Conservation (phyloP, 179 eudicot genomes). For the Carnegiea gigantea region DNA sequence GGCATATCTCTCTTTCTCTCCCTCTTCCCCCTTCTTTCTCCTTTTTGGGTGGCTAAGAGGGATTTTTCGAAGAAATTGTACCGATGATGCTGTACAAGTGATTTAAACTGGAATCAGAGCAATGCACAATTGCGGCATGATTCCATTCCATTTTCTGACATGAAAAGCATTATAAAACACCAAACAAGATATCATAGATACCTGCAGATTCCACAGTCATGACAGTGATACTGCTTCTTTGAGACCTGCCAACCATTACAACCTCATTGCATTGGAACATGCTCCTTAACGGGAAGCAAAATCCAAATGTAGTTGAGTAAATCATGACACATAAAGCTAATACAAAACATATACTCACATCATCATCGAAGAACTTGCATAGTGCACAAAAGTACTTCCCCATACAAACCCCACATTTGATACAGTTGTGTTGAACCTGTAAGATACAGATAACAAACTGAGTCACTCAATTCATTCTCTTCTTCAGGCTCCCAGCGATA, state of each 20-base stretch:
- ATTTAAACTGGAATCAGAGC: neutral
- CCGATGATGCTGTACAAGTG: neutral
- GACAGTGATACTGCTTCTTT: constrained; percentile 75
- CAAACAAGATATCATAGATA: constrained; percentile 1
- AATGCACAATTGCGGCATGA: neutral
- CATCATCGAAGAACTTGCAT: constrained; percentile 86
- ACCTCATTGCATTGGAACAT: neutral
- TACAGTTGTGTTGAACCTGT: constrained; percentile 61
- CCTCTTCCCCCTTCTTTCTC: neutral
- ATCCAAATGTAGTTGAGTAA: neutral
- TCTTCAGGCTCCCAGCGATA: neutral
- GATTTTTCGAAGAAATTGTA: neutral
- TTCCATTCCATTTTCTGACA: neutral
- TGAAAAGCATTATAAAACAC: neutral
- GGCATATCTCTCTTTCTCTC: neutral
- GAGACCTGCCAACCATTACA: constrained; percentile 41
- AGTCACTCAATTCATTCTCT: neutral
- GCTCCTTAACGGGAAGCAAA: neutral
- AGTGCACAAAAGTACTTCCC: constrained; percentile 61
- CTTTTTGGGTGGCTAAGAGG: neutral
- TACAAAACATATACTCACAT: constrained; percentile 42
- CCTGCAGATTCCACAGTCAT: constrained; percentile 86
- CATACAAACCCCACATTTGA: constrained; percentile 59
- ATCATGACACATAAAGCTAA: neutral
- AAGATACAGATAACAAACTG: constrained; percentile 3